Conservation (phyloP, 352 stramenopile species). For the Pythium rishiriense region DNA sequence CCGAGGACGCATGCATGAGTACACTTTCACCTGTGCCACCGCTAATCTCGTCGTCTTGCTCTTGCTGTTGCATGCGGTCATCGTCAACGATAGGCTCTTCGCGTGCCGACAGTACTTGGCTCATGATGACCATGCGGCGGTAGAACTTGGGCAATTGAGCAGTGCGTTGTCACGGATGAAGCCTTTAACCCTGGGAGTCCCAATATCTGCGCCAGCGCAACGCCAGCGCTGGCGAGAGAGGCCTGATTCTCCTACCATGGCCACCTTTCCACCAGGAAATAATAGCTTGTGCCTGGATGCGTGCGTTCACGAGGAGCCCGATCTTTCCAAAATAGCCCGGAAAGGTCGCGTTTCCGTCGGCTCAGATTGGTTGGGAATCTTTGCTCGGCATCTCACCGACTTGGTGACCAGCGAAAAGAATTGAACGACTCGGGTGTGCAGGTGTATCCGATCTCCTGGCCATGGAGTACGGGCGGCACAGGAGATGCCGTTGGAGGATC, state of each 20-base stretch:
- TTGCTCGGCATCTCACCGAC: neutral
- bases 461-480: neutral
- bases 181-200: neutral
- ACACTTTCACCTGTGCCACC: neutral
- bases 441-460: neutral
- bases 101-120: neutral
- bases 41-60: slow-evolving; percentile 12
- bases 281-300: neutral
- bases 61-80: slow-evolving; percentile 6
- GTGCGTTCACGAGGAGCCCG: neutral
- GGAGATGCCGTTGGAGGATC: neutral
- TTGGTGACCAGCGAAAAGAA: neutral
- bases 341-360: neutral
- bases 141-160: neutral
- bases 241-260: neutral
- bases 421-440: neutral
- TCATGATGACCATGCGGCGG: slow-evolving; percentile 1
- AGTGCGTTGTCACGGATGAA: too few species aligned
- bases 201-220: neutral
- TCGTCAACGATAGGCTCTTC: neutral
- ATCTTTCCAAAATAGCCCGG: slow-evolving; percentile 20
- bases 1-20: neutral
- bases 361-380: slow-evolving; percentile 5
- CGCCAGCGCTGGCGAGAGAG: neutral
- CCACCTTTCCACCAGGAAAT: neutral